phyloP scores from a whole-genome alignment of 2,329 filamentous ascomycete species.

The Didymella pinodella region DNA sequence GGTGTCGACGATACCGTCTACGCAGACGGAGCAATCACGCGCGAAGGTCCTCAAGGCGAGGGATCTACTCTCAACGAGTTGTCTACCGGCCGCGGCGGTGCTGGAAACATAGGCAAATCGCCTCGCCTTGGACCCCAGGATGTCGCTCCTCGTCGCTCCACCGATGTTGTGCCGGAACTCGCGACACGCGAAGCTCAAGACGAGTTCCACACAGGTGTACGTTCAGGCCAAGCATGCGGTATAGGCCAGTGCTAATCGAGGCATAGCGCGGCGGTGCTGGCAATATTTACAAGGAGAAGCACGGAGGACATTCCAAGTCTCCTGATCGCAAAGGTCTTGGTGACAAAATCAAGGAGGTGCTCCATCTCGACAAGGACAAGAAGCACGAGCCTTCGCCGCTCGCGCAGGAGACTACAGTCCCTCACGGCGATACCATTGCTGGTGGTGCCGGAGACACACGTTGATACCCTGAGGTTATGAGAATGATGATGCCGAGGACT shows the following conservation, averaged over 20 bases:
- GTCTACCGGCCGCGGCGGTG: slow-evolving; percentile 53
- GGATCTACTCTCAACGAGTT: slow-evolving; percentile 48
- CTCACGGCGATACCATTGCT: slow-evolving; percentile 9
- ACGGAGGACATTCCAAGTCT: slow-evolving; percentile 54
- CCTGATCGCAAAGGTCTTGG: slow-evolving; percentile 50
- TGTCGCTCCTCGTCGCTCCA: slow-evolving; percentile 39
- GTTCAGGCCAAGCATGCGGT: slow-evolving; percentile 15
- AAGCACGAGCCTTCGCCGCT: slow-evolving; percentile 44
- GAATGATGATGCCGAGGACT: not conserved
- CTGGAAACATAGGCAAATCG: slow-evolving; percentile 54
- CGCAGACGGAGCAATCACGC: slow-evolving; percentile 56
- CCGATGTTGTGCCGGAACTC: slow-evolving; percentile 56
- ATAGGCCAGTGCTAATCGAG: slow-evolving; percentile 21
- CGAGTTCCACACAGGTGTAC: slow-evolving; percentile 59
- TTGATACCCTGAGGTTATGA: slow-evolving; percentile 10
- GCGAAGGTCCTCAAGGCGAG: slow-evolving; percentile 55
- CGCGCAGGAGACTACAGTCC: slow-evolving; percentile 29
- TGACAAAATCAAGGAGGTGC: slow-evolving; percentile 56
- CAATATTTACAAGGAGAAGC: slow-evolving; percentile 59
- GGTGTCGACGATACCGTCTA: slow-evolving; percentile 59
- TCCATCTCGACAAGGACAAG: slow-evolving; percentile 50
- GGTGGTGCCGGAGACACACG: slow-evolving; percentile 15
- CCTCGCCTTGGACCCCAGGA: slow-evolving; percentile 43
- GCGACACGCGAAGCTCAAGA: slow-evolving; percentile 51
- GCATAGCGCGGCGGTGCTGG: slow-evolving; percentile 55